A percentile compares a stretch with the other conserved stretches of the same genome.
phyloP scores from a whole-genome alignment of 2,329 filamentous ascomycete genomes.

The Zymoseptoria ardabiliae region DNA sequence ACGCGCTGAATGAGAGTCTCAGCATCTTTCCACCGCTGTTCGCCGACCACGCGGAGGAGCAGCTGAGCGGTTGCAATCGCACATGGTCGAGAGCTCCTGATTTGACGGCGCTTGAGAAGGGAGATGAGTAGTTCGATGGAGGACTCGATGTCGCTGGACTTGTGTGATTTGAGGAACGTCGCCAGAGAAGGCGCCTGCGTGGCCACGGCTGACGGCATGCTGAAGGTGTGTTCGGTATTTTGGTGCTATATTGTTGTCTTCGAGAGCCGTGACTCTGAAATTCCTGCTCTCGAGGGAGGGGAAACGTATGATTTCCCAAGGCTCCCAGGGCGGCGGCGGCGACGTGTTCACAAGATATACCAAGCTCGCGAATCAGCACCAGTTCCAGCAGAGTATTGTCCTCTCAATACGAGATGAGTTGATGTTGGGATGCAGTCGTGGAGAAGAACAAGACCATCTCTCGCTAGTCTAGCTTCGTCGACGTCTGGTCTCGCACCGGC shows the following conservation, averaged over 20 bases:
- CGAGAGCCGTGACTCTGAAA: not conserved
- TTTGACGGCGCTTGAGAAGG: slow-evolving; percentile 83
- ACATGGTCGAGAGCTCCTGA: slow-evolving; percentile 78
- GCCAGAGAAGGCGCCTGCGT: slow-evolving; percentile 62
- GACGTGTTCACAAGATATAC: not conserved
- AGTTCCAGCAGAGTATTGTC: not conserved
- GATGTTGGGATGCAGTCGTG: not conserved
- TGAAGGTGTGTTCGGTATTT: slow-evolving; percentile 2
- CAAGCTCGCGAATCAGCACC: not conserved
- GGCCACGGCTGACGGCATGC: slow-evolving; percentile 53
- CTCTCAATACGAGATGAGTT: not conserved
- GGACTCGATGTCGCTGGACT: slow-evolving; percentile 65
- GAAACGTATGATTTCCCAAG: not conserved
- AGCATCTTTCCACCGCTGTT: slow-evolving; percentile 70
- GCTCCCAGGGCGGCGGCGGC: not conserved
- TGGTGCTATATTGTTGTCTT: not conserved
- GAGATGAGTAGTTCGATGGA: slow-evolving; percentile 78
- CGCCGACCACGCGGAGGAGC: slow-evolving; percentile 76
- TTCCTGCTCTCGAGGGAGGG: not conserved
- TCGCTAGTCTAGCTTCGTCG: not conserved
- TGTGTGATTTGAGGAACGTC: slow-evolving; percentile 72
- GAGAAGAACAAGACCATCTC: not conserved
- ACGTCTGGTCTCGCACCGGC: not conserved
- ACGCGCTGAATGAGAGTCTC: slow-evolving; percentile 73
- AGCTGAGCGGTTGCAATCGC: slow-evolving; percentile 87